phyloP scores from a whole-genome alignment of 2,329 filamentous ascomycete species.

The Scedosporium dehoogii region DNA sequence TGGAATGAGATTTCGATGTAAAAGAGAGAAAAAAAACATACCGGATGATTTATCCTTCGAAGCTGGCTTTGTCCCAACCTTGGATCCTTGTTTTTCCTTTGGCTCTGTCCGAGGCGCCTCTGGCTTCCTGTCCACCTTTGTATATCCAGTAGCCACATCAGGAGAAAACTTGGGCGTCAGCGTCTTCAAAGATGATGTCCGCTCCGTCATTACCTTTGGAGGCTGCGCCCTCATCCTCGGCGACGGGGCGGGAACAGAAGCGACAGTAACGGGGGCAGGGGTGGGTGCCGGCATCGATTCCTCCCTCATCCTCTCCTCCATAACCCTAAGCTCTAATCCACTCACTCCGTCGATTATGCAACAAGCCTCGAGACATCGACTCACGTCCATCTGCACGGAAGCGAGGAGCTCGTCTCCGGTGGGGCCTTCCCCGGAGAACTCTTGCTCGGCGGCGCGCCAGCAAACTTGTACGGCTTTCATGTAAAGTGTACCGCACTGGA shows the following conservation, averaged over 20 bases:
- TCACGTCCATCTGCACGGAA: constrained; percentile 42
- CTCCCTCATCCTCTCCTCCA: not conserved
- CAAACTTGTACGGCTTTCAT: constrained; percentile 66
- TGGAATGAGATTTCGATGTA: no score
- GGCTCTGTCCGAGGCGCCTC: not conserved
- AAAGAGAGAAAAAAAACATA: not conserved
- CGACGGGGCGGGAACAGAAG: not conserved
- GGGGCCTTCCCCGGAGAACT: constrained; percentile 32
- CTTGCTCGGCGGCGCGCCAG: constrained; percentile 59
- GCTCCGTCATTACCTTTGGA: not conserved
- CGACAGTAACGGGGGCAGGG: not conserved
- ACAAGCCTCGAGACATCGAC: constrained; percentile 51
- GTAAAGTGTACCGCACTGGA: constrained; percentile 64
- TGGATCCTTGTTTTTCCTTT: not conserved
- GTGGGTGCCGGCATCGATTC: not conserved
- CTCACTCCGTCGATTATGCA: constrained; percentile 51
- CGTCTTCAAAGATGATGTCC: not conserved
- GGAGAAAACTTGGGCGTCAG: not conserved
- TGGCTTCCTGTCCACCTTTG: not conserved
- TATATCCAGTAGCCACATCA: not conserved
- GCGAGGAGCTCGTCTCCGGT: constrained; percentile 41
- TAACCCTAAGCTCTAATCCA: constrained; percentile 39
- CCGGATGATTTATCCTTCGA: not conserved
- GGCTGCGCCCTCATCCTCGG: not conserved
- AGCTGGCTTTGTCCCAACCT: not conserved